phyloP scores from a whole-genome alignment of 805 yeast genomes.

The Metschnikowia kunwiensis region DNA sequence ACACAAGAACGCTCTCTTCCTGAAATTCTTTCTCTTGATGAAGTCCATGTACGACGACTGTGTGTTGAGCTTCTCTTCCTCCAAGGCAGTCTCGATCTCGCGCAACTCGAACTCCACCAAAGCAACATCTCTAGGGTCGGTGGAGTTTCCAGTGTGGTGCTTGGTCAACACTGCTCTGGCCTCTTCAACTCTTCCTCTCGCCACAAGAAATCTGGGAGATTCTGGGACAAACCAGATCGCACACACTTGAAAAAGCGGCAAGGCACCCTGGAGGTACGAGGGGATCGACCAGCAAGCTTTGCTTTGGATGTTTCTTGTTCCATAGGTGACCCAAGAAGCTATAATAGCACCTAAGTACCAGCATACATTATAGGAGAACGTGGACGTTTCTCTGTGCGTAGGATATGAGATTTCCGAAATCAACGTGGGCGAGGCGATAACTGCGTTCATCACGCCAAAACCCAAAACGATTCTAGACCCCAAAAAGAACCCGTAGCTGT shows the following conservation, averaged over 20 bases:
- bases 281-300: conserved; percentile 53
- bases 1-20: conserved; percentile 40
- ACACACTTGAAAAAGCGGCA: conserved; percentile 41
- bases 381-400: conserved; percentile 27
- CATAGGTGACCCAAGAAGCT: conserved; percentile 52
- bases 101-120: conserved; percentile 23
- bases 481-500: conserved; percentile 35
- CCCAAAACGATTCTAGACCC: conserved; percentile 49
- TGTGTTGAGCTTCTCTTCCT: conserved; percentile 36
- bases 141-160: conserved; percentile 40
- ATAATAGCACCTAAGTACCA: conserved; percentile 56
- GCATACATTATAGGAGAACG: conserved; percentile 46
- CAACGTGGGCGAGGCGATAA: conserved; percentile 46
- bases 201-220: conserved; percentile 45
- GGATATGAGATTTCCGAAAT: conserved; percentile 53
- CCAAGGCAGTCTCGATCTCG: conserved; percentile 28
- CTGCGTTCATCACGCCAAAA: conserved; percentile 41
- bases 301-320: conserved; percentile 31
- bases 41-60: conserved; percentile 39
- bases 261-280: conserved; percentile 46
- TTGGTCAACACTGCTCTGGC: conserved; percentile 42
- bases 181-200: conserved; percentile 40
- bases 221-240: conserved; percentile 39
- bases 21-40: conserved; percentile 34
- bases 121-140: conserved; percentile 20